Evolutionary conservation across 345 rosid genomes (phyloP).

Genomic region (Gossypium arboreum): DNA sequence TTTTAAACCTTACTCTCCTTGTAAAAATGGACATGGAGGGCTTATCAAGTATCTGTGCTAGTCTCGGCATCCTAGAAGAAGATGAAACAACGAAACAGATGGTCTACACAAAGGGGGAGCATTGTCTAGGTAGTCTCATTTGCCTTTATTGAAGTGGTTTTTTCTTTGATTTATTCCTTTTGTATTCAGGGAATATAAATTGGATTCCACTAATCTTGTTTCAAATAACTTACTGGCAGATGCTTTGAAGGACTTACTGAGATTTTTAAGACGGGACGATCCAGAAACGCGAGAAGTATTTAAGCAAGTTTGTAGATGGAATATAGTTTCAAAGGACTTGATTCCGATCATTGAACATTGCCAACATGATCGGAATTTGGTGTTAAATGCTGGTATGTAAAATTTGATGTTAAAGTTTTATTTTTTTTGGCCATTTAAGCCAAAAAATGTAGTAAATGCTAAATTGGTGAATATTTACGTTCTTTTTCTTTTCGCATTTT

Average conservation of each 20-base stretch:
- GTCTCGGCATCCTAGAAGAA: slow-evolving; percentile 57
- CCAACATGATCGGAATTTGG: slow-evolving; percentile 58
- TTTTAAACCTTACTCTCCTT: neutral
- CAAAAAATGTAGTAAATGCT: neutral
- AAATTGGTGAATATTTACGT: neutral
- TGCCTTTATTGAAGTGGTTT: neutral
- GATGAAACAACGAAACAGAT: slow-evolving; percentile 21
- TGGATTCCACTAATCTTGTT: neutral
- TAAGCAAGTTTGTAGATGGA: slow-evolving; percentile 90
- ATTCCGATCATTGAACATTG: slow-evolving; percentile 74
- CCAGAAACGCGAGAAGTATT: slow-evolving; percentile 76
- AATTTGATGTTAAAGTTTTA: neutral
- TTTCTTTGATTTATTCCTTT: neutral
- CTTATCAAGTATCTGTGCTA: slow-evolving; percentile 60
- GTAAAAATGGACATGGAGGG: slow-evolving; percentile 53
- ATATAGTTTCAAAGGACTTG: slow-evolving; percentile 69
- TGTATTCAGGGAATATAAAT: neutral
- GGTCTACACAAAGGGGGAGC: slow-evolving; percentile 49
- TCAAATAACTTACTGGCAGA: slow-evolving; percentile 30
- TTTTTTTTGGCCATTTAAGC: neutral
- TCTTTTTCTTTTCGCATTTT: slow-evolving; percentile 7
- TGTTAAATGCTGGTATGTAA: slow-evolving; percentile 63
- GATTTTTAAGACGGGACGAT: slow-evolving; percentile 83
- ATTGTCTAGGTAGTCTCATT: slow-evolving; percentile 48
- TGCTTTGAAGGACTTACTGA: slow-evolving; percentile 69